Evolutionary conservation across 768 basidiomycete species (phyloP).

Genomic region (Chiua virens): DNA sequence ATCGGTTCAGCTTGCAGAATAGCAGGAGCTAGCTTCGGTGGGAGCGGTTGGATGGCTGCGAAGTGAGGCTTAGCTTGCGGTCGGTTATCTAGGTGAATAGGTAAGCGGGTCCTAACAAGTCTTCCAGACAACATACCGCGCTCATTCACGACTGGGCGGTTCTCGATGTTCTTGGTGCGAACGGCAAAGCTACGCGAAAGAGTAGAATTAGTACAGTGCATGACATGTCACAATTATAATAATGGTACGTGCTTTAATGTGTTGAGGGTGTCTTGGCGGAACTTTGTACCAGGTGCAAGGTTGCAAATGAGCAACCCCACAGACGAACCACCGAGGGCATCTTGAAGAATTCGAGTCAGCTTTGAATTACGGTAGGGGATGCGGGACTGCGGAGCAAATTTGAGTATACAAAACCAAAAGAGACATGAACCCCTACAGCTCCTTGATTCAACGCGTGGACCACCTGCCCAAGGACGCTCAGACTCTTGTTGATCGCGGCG

Average conservation of each 20-base stretch:
- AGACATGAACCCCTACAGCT: slow-evolving; percentile 41
- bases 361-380: slow-evolving; percentile 92
- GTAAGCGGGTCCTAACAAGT: background rate
- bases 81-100: slow-evolving; percentile 48
- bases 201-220: background rate
- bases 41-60: slow-evolving; percentile 53
- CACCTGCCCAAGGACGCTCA: slow-evolving; percentile 85
- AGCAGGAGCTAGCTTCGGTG: slow-evolving; percentile 46
- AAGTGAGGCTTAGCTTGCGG: slow-evolving; percentile 62
- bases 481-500: slow-evolving; percentile 84
- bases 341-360: slow-evolving; percentile 85
- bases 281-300: slow-evolving; percentile 78
- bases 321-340: slow-evolving; percentile 81
- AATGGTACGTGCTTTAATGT: slow-evolving; percentile 71
- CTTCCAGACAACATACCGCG: slow-evolving; percentile 48
- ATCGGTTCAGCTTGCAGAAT: slow-evolving; percentile 44
- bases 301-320: slow-evolving; percentile 85
- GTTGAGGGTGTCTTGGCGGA: slow-evolving; percentile 84
- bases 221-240: background rate
- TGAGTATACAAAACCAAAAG: slow-evolving; percentile 8
- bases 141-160: slow-evolving; percentile 76
- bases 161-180: slow-evolving; percentile 84
- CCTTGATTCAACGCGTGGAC: slow-evolving; percentile 81
- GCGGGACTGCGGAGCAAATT: slow-evolving; percentile 46
- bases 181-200: slow-evolving; percentile 64